These are phyloP conservation scores for Elaeis oleifera DNA, from an alignment of 202 grass and related monocot genomes.

Conservation along the genomic window DNA sequence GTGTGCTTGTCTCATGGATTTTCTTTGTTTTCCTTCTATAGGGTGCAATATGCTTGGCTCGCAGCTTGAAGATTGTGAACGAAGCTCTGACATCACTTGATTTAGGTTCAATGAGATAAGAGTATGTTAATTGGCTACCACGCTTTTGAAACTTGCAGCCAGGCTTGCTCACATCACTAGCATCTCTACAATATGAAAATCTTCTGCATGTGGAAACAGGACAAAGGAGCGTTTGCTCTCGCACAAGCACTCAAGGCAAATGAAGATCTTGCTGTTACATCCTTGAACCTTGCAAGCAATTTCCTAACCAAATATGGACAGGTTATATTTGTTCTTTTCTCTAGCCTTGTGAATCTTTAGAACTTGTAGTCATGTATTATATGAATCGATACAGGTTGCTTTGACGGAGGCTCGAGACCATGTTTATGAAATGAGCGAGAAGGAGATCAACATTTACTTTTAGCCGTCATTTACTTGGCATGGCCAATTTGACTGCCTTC, in stretches of 20 bases:
- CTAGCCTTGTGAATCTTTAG: slow-evolving; percentile 2
- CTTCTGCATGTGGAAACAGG: slow-evolving; percentile 28
- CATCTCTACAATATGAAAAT: slow-evolving; percentile 3
- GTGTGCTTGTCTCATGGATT: slow-evolving; percentile 18
- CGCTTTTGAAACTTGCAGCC: slow-evolving; percentile 6
- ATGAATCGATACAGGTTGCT: slow-evolving; percentile 65
- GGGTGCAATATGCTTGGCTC: slow-evolving; percentile 87
- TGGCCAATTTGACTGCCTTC: not conserved
- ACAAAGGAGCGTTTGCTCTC: slow-evolving; percentile 82
- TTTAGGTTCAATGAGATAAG: slow-evolving; percentile 96
- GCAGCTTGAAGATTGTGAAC: slow-evolving; percentile 91
- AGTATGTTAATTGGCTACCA: slow-evolving; percentile 30
- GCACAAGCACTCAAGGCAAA: slow-evolving; percentile 93
- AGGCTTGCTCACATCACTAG: not conserved
- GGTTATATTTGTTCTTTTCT: slow-evolving; percentile 31
- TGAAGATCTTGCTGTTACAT: slow-evolving; percentile 74
- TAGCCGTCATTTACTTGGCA: slow-evolving; percentile 29
- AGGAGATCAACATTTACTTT: slow-evolving; percentile 88
- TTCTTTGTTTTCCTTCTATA: slow-evolving; percentile 26
- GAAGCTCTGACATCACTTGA: slow-evolving; percentile 87
- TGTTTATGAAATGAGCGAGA: slow-evolving; percentile 85
- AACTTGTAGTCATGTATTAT: not conserved
- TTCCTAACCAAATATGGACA: slow-evolving; percentile 93
- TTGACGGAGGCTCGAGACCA: slow-evolving; percentile 70
- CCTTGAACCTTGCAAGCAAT: slow-evolving; percentile 73